Conservation (phyloP, 2,329 filamentous ascomycete genomes). For the Xylariaceae sp. region DNA sequence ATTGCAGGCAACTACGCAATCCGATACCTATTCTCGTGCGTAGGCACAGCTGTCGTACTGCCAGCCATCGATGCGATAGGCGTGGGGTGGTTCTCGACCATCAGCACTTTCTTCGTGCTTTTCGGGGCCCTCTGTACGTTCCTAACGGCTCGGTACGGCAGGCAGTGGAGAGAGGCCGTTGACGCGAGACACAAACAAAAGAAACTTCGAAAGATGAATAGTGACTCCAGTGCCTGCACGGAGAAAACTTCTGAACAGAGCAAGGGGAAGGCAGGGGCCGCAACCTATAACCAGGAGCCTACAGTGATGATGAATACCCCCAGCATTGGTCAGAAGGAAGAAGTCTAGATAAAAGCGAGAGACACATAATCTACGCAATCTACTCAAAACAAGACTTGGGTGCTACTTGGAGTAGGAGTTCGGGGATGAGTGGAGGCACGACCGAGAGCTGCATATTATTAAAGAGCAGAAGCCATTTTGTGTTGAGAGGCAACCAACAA, state of each 20-base stretch:
- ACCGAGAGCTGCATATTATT: no score
- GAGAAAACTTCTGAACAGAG: no score
- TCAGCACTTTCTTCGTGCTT: slow-evolving; percentile 35
- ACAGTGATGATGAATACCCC: no score
- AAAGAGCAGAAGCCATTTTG: no score
- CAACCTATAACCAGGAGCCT: no score
- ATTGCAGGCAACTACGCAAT: slow-evolving; percentile 78
- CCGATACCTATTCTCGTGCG: slow-evolving; percentile 69
- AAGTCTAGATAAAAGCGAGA: no score
- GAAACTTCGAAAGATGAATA: slow-evolving; percentile 16
- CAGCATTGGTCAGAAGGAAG: no score
- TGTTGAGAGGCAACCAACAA: no score
- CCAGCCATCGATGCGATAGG: slow-evolving; percentile 72
- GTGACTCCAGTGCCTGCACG: slow-evolving; percentile 3
- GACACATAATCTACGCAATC: no score
- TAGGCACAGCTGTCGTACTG: slow-evolving; percentile 66
- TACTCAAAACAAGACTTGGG: no score
- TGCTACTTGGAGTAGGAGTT: no score
- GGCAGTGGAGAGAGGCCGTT: slow-evolving; percentile 37
- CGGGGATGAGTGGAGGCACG: no score
- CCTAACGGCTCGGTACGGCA: slow-evolving; percentile 38
- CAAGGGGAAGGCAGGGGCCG: slow-evolving; percentile 1
- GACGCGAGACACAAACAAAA: slow-evolving; percentile 26
- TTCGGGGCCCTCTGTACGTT: slow-evolving; percentile 35
- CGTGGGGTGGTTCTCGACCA: slow-evolving; percentile 77